Base-by-base conservation (phyloP, 2,329 filamentous ascomycete genomes). In the Ceratocystiopsis sp. region DNA sequence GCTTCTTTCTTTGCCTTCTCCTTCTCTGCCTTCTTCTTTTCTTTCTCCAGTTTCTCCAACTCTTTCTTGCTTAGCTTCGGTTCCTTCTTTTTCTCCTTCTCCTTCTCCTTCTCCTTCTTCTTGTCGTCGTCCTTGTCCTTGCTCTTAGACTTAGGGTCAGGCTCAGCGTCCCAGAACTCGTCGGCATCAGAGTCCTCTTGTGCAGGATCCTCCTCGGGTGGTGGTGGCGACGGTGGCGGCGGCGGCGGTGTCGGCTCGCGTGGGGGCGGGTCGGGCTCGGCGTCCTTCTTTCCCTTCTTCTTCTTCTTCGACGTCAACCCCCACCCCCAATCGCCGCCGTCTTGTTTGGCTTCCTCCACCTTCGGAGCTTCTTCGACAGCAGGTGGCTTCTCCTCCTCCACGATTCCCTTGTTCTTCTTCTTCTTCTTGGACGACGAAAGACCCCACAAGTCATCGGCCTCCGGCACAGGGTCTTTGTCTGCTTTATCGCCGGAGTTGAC, bases 21-120 rank as follows among this genome's bases (percentile, higher is more conserved):
- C 52, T 66, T 59, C 52, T 53, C 57, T n/a, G 59, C 47, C 47
- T 57, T 55, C 47, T 53, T 53, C 50, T 57, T 57, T 38, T 58
- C 54, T 43, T 60, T 66, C 42, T 70, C 67, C 18, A 68, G 65
- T 51, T 68, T 68, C 51, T 67, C 65, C 16, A 65, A 61, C 51
- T 71, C 68, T 46, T 66, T 70, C 50, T 67, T 66, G 53, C 54
- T 64, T 37, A 70, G 56, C 53, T 65, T 69, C 10, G 59, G 57
- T 42, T 63, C 60, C 47, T 66, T 61, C 33, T 62, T 56, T 38
- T 60, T 59, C 19, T 52, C 48, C 49, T 61, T 56, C 33, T 55
- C 48, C 18, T 64, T 64, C 36, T 62, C 58, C 48, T 63, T 64
- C 25, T 57, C 57, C 35, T 36, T 36, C 9, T 15, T 12, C 34